A percentile compares a stretch with the other conserved stretches of the same genome.
These are phyloP conservation scores for Cordyceps cicadae DNA, from an alignment of 2,329 filamentous ascomycete genomes.

Conservation along the genomic window DNA sequence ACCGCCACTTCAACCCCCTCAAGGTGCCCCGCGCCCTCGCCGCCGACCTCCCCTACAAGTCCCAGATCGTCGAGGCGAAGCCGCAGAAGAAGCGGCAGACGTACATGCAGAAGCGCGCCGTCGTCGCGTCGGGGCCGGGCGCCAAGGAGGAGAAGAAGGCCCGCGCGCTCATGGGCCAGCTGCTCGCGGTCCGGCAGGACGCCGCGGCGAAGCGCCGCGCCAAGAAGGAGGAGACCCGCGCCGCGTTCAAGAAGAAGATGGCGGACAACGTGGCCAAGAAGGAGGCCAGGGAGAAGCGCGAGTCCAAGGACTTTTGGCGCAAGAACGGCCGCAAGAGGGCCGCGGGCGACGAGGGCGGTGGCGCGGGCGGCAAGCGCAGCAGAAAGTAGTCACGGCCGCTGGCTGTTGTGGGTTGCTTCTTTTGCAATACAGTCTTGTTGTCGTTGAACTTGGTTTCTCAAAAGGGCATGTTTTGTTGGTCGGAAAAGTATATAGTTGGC, in stretches of 20 bases:
- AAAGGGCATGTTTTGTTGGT: not conserved
- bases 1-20: constrained; percentile 71
- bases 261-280: constrained; percentile 78
- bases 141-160: constrained; percentile 79
- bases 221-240: constrained; percentile 82
- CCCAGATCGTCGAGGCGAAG: constrained; percentile 76
- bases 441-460: not conserved
- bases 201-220: constrained; percentile 73
- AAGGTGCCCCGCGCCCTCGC: constrained; percentile 72
- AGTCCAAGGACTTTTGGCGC: constrained; percentile 88
- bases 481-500: constrained; percentile 1
- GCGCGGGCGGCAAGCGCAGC: constrained; percentile 26
- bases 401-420: not conserved
- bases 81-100: constrained; percentile 70
- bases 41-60: constrained; percentile 82
- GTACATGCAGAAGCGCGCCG: constrained; percentile 91
- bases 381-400: constrained; percentile 1
- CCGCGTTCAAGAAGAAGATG: constrained; percentile 74
- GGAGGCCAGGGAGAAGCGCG: constrained; percentile 75
- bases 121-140: constrained; percentile 65
- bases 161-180: constrained; percentile 82
- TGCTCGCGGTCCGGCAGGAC: constrained; percentile 83
- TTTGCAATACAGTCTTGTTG: not conserved
- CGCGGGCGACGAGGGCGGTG: constrained; percentile 32
- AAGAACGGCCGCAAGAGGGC: constrained; percentile 70